Conservation (phyloP, 1,139 yeast species). For the Blastobotrys ciferrii region DNA sequence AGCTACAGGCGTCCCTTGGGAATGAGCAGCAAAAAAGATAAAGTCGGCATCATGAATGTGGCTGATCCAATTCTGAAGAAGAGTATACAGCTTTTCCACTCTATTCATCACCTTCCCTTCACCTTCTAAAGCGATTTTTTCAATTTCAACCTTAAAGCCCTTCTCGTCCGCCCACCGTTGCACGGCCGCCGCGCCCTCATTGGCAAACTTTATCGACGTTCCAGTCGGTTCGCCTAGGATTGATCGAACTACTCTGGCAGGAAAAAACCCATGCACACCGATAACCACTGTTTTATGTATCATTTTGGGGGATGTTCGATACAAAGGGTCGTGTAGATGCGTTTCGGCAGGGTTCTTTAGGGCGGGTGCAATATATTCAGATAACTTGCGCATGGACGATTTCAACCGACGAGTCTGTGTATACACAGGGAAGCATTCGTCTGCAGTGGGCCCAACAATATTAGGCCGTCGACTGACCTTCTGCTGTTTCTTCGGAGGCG, state of each 20-base stretch:
- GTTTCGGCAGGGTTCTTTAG: slow-evolving; percentile 16
- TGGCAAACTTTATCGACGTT: slow-evolving; percentile 80
- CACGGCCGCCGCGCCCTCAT: slow-evolving; percentile 79
- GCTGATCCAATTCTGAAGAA: slow-evolving; percentile 66
- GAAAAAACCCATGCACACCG: slow-evolving; percentile 96
- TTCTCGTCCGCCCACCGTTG: slow-evolving; percentile 68
- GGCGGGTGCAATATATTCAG: slow-evolving; percentile 26
- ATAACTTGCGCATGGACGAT: slow-evolving; percentile 25
- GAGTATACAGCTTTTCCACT: slow-evolving; percentile 73
- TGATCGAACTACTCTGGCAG: slow-evolving; percentile 79
- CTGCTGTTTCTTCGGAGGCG: slow-evolving; percentile 17
- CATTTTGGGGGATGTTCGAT: slow-evolving; percentile 24
- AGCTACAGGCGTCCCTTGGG: slow-evolving; percentile 94
- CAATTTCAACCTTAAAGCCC: slow-evolving; percentile 59
- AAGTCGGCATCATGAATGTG: slow-evolving; percentile 78
- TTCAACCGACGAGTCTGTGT: slow-evolving; percentile 24
- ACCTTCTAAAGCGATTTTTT: slow-evolving; percentile 87
- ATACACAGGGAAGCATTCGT: slow-evolving; percentile 30
- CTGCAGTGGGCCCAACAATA: slow-evolving; percentile 33
- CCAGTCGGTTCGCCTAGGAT: slow-evolving; percentile 92
- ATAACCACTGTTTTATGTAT: slow-evolving; percentile 62
- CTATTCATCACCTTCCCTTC: slow-evolving; percentile 89
- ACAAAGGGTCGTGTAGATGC: slow-evolving; percentile 24
- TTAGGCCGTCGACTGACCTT: slow-evolving; percentile 27
- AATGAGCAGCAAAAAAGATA: slow-evolving; percentile 85